These are phyloP conservation scores for Ascodesmis nigricans DNA, from an alignment of 495 filamentous ascomycete species.

Conservation along the genomic window DNA sequence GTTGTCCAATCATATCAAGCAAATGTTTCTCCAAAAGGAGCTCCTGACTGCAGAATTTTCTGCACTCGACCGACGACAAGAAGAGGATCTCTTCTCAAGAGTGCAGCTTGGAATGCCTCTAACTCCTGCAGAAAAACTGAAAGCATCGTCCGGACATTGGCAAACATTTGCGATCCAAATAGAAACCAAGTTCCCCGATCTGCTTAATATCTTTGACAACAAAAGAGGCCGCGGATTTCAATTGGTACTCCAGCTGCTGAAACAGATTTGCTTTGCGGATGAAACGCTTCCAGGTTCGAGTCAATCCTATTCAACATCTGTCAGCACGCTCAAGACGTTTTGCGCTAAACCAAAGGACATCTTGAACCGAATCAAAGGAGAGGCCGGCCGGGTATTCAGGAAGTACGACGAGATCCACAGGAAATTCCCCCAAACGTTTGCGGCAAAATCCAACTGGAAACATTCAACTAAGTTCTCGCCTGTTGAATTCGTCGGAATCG, in stretches of 20 bases:
- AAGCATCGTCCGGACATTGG: constrained; percentile 27
- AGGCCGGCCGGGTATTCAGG: constrained; percentile 11
- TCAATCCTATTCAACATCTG: constrained; percentile 14
- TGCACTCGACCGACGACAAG: constrained; percentile 23
- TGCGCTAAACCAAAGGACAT: constrained; percentile 9
- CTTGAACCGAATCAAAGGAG: constrained; percentile 8
- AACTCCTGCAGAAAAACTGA: constrained; percentile 29
- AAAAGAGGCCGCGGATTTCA: constrained; percentile 24
- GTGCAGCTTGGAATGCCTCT: constrained; percentile 29
- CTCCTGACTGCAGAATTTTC: constrained; percentile 27
- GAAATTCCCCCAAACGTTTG: constrained; percentile 17
- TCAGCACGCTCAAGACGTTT: constrained; percentile 11
- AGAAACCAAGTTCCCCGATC: constrained; percentile 24
- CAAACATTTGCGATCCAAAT: constrained; percentile 25
- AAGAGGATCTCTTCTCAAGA: constrained; percentile 30
- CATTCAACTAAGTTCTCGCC: constrained; percentile 26
- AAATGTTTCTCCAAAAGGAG: constrained; percentile 22
- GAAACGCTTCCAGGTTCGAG: constrained; percentile 6
- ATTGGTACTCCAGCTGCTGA: constrained; percentile 17
- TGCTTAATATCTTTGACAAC: constrained; percentile 21
- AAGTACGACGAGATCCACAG: constrained; percentile 14
- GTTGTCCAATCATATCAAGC: neutral
- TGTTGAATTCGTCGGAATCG: constrained; percentile 26
- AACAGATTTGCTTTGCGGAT: constrained; percentile 13
- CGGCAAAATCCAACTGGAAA: constrained; percentile 15